These are phyloP conservation scores for Microthlaspi erraticum DNA, from an alignment of 345 rosid genomes.

Conservation along the genomic window DNA sequence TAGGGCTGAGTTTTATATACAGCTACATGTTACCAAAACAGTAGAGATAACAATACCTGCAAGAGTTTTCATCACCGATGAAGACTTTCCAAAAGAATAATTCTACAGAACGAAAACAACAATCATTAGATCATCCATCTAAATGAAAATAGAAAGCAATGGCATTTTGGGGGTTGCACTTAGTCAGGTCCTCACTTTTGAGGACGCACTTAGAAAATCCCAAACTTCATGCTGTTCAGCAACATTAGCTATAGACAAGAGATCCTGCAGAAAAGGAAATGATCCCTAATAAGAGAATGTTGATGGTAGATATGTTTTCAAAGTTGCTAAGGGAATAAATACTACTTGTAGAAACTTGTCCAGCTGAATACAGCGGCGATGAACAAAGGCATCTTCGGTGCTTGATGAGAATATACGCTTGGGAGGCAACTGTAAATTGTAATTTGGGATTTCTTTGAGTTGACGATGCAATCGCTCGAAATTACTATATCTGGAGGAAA, in stretches of 20 bases:
- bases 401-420: constrained; percentile 99
- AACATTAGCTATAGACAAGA: constrained; percentile 93
- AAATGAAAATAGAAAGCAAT: constrained; percentile 11
- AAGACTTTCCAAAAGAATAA: constrained; percentile 92
- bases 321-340: constrained; percentile 24
- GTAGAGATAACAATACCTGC: constrained; percentile 63
- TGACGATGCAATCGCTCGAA: constrained; percentile 92
- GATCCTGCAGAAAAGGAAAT: constrained; percentile 65
- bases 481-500: constrained; percentile 81
- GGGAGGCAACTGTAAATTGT: constrained; percentile 95
- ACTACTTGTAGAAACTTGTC: constrained; percentile 89
- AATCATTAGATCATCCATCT: constrained; percentile 34
- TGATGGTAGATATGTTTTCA: constrained; percentile 25
- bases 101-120: constrained; percentile 59
- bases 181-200: constrained; percentile 66
- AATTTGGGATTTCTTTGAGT: constrained; percentile 96
- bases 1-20: neutral
- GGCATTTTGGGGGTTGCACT: constrained; percentile 2
- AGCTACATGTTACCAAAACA: constrained; percentile 15
- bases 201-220: constrained; percentile 92
- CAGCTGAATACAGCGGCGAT: constrained; percentile 97
- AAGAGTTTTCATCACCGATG: constrained; percentile 90
- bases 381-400: constrained; percentile 97
- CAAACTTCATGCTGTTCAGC: constrained; percentile 99
- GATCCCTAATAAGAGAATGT: constrained; percentile 10